These are phyloP conservation scores for Selaginella tamariscina DNA, from an alignment of 75 land plant genomes.

Conservation along the genomic window DNA sequence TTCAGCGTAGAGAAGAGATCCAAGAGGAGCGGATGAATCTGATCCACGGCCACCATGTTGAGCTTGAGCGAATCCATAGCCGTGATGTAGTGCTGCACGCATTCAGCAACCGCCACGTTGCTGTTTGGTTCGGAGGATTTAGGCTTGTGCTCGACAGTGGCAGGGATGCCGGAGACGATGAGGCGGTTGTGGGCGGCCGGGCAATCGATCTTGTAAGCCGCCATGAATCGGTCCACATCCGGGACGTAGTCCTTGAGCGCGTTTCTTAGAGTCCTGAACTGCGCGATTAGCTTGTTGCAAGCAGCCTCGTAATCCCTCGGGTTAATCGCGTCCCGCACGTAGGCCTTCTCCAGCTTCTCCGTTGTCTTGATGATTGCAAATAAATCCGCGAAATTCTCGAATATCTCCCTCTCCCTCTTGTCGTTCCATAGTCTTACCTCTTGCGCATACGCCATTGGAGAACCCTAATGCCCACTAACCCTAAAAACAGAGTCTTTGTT, in stretches of 20 bases:
- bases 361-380: conserved; percentile 87
- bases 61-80: conserved; percentile 91
- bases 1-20: conserved; percentile 49
- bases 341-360: conserved; percentile 92
- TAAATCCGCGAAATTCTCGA: conserved; percentile 81
- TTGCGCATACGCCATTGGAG: too few relatives aligned
- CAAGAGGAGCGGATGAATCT: conserved; percentile 70
- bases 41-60: conserved; percentile 90
- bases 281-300: conserved; percentile 83
- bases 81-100: conserved; percentile 86
- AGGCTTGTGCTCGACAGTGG: conserved; percentile 80
- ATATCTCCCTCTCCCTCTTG: conserved; percentile 92
- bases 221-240: conserved; percentile 74
- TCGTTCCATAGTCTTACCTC: conserved; percentile 89
- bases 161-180: conserved; percentile 74
- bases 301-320: conserved; percentile 68
- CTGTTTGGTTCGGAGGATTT: conserved; percentile 38
- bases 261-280: conserved; percentile 71
- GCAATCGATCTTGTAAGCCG: conserved; percentile 81
- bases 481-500: too few relatives aligned
- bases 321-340: conserved; percentile 69
- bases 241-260: conserved; percentile 64
- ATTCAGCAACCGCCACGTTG: conserved; percentile 70
- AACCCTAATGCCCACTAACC: too few relatives aligned
- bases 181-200: conserved; percentile 85